Evolutionary conservation across 805 yeast species (phyloP).

Genomic region (Schwanniomyces occidentalis): DNA sequence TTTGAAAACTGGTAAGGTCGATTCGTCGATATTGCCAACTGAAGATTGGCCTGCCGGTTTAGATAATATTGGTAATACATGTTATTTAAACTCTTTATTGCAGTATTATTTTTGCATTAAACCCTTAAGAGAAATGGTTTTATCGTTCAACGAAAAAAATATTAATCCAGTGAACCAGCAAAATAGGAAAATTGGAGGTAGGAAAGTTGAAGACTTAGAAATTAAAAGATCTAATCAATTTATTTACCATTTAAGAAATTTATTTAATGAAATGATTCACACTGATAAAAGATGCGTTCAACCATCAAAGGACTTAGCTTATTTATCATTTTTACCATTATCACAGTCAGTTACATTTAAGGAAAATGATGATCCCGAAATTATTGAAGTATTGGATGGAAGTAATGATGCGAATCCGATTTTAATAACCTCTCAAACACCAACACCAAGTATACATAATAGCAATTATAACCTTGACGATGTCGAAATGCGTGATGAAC

Average conservation of each 20-base stretch:
- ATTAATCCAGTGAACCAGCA: conserved; percentile 25
- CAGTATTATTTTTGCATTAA: conserved; percentile 87
- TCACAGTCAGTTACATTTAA: conserved; percentile 65
- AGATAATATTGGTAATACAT: conserved; percentile 93
- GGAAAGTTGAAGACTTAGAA: conserved; percentile 77
- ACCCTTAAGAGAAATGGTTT: conserved; percentile 70
- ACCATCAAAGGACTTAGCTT: conserved; percentile 84
- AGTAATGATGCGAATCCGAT: conserved; percentile 16
- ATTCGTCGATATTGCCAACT: conserved; percentile 54
- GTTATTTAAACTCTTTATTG: conserved; percentile 85
- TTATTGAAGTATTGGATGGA: conserved; percentile 11
- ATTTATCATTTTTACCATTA: conserved; percentile 78
- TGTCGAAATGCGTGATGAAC: conserved; percentile 8
- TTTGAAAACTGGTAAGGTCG: conserved; percentile 61
- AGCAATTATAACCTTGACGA: too few relatives aligned
- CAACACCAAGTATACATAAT: conserved; percentile 1
- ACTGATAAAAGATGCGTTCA: conserved; percentile 64
- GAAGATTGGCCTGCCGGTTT: conserved; percentile 87
- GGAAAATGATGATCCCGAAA: conserved; percentile 8
- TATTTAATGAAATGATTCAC: conserved; percentile 70
- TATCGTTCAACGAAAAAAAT: conserved; percentile 49
- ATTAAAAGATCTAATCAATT: conserved; percentile 81
- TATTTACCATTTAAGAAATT: conserved; percentile 64
- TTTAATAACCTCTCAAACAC: conserved; percentile 8
- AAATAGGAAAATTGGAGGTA: conserved; percentile 80